A percentile compares a stretch with the other conserved stretches of the same genome.
Evolutionary conservation across 257 asterid species (phyloP).

Genomic region (Fraxinus quadrangulata): DNA sequence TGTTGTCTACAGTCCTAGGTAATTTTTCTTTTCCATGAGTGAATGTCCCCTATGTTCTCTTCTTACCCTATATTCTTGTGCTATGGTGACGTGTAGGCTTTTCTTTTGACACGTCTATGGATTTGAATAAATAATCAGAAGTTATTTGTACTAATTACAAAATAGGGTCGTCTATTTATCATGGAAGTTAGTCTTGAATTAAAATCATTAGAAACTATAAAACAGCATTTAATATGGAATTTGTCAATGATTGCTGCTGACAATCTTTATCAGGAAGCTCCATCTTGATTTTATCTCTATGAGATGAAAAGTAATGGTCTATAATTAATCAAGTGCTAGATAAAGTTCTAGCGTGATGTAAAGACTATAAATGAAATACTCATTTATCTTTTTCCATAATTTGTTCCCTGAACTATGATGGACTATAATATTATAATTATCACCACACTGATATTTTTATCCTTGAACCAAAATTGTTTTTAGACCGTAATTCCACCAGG

Average conservation of each 20-base stretch:
- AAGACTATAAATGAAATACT: neutral
- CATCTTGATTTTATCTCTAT: neutral
- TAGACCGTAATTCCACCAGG: neutral
- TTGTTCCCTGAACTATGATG: neutral
- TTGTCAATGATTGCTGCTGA: neutral
- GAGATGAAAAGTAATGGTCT: neutral
- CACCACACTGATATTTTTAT: neutral
- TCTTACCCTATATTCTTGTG: neutral
- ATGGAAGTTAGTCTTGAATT: neutral
- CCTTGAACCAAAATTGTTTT: neutral
- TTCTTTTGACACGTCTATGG: neutral
- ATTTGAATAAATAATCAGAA: neutral
- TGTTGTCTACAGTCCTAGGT: conserved; percentile 91
- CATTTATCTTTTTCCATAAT: too few relatives aligned
- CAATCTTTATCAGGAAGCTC: neutral
- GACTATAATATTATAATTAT: neutral
- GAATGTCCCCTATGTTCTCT: neutral
- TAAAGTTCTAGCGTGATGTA: neutral
- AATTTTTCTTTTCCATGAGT: conserved; percentile 14
- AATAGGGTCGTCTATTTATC: neutral
- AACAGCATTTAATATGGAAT: too few relatives aligned
- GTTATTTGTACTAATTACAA: neutral
- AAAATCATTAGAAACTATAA: neutral
- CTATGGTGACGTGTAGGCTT: neutral
- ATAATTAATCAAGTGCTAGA: neutral